phyloP scores from a whole-genome alignment of 1,284 basidiomycete species.

The Leccinum pachyderme region DNA sequence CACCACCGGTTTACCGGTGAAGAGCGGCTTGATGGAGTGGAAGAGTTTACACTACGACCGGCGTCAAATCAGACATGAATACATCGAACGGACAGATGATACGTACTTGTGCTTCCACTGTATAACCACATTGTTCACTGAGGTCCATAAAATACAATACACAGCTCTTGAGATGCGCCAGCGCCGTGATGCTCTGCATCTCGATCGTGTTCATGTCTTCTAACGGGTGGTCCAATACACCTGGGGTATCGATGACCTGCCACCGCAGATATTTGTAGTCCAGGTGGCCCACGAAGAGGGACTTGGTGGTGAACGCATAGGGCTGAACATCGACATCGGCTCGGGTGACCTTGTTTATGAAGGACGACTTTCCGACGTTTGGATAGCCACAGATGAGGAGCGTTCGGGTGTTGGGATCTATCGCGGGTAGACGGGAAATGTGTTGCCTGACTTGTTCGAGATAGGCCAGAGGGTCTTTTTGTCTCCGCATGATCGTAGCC shows the following conservation, averaged over 20 bases:
- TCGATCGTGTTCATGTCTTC: constrained; percentile 99
- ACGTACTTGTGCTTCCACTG: constrained; percentile 85
- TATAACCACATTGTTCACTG: constrained; percentile 94
- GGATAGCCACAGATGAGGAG: constrained; percentile 96
- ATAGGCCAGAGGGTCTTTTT: constrained; percentile 95
- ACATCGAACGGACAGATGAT: background rate
- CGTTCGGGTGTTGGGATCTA: constrained; percentile 95
- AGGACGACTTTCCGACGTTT: constrained; percentile 96
- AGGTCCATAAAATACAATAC: constrained; percentile 97
- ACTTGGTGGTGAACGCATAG: constrained; percentile 97
- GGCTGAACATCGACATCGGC: constrained; percentile 98
- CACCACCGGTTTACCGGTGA: constrained; percentile 86
- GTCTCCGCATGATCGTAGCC: constrained; percentile 95
- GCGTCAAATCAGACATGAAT: background rate
- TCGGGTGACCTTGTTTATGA: constrained; percentile 97
- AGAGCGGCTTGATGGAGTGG: constrained; percentile 96
- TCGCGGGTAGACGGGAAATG: constrained; percentile 92
- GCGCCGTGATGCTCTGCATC: constrained; percentile 97
- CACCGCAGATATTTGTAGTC: constrained; percentile 97
- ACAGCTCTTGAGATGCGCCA: constrained; percentile 90
- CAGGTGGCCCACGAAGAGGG: constrained; percentile 93
- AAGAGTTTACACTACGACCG: constrained; percentile 84
- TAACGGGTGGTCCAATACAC: constrained; percentile 89
- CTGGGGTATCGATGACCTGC: constrained; percentile 97
- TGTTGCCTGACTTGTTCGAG: constrained; percentile 97